These are phyloP conservation scores for Monascus purpureus DNA, from an alignment of 495 filamentous ascomycete species.

Conservation along the genomic window DNA sequence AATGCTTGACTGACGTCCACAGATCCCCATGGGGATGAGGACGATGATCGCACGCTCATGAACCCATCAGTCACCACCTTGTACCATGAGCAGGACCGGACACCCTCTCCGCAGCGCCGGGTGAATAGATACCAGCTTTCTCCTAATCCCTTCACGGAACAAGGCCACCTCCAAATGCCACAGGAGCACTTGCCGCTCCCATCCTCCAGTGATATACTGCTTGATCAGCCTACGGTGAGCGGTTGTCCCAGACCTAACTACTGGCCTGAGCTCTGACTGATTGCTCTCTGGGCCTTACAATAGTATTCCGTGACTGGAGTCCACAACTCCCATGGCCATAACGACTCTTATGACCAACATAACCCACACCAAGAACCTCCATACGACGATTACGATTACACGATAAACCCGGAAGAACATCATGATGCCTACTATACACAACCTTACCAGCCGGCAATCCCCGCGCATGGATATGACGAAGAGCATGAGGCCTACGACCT, in stretches of 20 bases:
- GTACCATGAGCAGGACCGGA: constrained; percentile 38
- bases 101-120: constrained; percentile 41
- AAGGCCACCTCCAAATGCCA: constrained; percentile 53
- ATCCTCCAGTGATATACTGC: constrained; percentile 47
- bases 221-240: constrained; percentile 58
- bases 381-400: constrained; percentile 48
- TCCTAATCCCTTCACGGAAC: constrained; percentile 44
- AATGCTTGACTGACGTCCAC: too few relatives aligned
- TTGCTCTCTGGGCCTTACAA: not conserved
- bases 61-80: constrained; percentile 20
- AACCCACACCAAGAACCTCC: constrained; percentile 21
- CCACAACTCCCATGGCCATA: constrained; percentile 54
- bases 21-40: constrained; percentile 44
- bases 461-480: too few relatives aligned
- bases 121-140: constrained; percentile 57
- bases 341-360: constrained; percentile 47
- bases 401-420: constrained; percentile 66
- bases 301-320: constrained; percentile 73
- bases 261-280: constrained; percentile 4
- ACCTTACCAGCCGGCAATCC: constrained; percentile 46
- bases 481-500: constrained; percentile 42
- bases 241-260: not conserved
- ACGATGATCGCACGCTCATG: constrained; percentile 41
- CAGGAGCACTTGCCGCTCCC: not conserved
- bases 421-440: constrained; percentile 77